Conservation (phyloP, 495 filamentous ascomycete genomes). For the Viridothelium virens region DNA sequence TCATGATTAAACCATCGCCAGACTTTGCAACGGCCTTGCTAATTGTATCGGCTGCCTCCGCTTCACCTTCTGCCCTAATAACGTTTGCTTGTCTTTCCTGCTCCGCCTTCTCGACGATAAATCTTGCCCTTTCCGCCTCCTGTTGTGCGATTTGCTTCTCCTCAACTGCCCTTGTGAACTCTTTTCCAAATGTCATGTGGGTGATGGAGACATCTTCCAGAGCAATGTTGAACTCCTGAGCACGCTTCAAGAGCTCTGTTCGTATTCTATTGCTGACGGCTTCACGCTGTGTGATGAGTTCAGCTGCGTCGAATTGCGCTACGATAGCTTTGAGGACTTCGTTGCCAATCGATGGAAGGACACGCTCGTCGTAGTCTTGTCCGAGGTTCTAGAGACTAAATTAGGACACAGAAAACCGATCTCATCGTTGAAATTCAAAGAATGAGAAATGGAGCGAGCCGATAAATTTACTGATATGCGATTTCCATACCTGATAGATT, state of each 20-base stretch:
- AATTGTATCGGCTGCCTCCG: constrained; percentile 92
- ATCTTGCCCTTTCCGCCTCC: constrained; percentile 91
- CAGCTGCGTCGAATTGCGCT: constrained; percentile 96
- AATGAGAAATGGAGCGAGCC: constrained; percentile 33
- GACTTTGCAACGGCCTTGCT: constrained; percentile 83
- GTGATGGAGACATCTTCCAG: constrained; percentile 99
- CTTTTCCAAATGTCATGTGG: constrained; percentile 99
- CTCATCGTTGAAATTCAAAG: neutral
- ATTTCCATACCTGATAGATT: constrained; percentile 83
- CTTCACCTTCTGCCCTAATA: constrained; percentile 94
- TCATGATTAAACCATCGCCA: constrained; percentile 88
- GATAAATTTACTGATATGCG: constrained; percentile 7
- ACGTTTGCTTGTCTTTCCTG: constrained; percentile 98
- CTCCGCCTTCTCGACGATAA: constrained; percentile 98
- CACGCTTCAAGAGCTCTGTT: constrained; percentile 86
- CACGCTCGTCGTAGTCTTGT: constrained; percentile 97
- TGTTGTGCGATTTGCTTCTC: constrained; percentile 99
- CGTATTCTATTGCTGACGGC: constrained; percentile 93
- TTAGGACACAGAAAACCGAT: neutral
- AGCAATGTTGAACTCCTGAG: constrained; percentile 97
- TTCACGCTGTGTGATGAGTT: constrained; percentile 98
- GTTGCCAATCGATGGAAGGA: constrained; percentile 98
- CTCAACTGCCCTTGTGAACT: constrained; percentile 97
- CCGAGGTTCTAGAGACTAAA: constrained; percentile 53
- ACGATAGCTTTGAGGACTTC: constrained; percentile 99